phyloP scores from a whole-genome alignment of 1,139 yeast species.

The Hansenula lynferdii region DNA sequence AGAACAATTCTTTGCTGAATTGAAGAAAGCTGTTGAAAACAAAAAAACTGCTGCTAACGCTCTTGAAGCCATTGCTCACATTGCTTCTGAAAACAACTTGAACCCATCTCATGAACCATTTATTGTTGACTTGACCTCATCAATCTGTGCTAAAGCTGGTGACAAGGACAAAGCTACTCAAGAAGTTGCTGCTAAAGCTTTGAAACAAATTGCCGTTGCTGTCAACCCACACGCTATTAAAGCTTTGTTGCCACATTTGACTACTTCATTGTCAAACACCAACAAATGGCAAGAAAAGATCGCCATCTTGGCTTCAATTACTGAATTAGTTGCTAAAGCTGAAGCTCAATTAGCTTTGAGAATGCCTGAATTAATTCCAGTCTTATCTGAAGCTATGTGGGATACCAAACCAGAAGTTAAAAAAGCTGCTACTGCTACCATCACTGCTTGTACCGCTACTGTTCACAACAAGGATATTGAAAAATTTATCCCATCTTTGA shows the following conservation, averaged over 20 bases:
- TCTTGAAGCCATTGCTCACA: conserved; percentile 77
- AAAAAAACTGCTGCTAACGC: conserved; percentile 81
- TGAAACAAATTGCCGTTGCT: conserved; percentile 71
- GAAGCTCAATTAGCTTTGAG: conserved; percentile 95
- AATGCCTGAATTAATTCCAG: conserved; percentile 99
- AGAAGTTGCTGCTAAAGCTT: conserved; percentile 67
- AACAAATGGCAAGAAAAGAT: conserved; percentile 99
- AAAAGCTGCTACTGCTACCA: conserved; percentile 92
- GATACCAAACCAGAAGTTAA: conserved; percentile 98
- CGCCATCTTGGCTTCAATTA: conserved; percentile 78
- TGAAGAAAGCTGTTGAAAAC: conserved; percentile 71
- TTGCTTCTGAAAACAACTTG: conserved; percentile 75
- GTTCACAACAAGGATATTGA: conserved; percentile 99
- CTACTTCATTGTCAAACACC: conserved; percentile 63
- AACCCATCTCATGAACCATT: conserved; percentile 94
- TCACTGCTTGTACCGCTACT: conserved; percentile 95
- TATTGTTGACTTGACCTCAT: conserved; percentile 70
- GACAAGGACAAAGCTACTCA: conserved; percentile 81
- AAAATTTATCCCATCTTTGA: conserved; percentile 97
- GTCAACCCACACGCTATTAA: conserved; percentile 93
- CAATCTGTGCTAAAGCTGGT: conserved; percentile 76
- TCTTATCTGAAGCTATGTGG: conserved; percentile 99
- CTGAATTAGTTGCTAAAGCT: conserved; percentile 90
- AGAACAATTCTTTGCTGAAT: conserved; percentile 73
- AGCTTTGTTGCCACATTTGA: conserved; percentile 79